These are phyloP conservation scores for Bimuria novae-zelandiae DNA, from an alignment of 2,329 filamentous ascomycete genomes.

Conservation along the genomic window DNA sequence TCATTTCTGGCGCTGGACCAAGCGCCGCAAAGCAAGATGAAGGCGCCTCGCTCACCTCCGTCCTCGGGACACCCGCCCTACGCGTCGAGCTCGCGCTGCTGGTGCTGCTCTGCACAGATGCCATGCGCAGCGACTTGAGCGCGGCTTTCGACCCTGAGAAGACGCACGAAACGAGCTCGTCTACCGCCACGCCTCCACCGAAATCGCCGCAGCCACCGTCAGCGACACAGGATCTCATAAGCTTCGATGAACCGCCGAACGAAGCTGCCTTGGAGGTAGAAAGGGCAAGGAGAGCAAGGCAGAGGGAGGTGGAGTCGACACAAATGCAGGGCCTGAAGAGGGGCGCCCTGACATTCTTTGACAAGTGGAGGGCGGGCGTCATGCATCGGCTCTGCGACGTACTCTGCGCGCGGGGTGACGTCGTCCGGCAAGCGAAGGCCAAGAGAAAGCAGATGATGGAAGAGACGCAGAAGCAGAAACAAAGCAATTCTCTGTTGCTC, in stretches of 20 bases:
- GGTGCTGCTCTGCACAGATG: slow-evolving; percentile 52
- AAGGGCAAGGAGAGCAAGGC: slow-evolving; percentile 36
- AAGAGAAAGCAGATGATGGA: slow-evolving; percentile 27
- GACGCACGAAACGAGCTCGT: slow-evolving; percentile 20
- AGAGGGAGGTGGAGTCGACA: slow-evolving; percentile 54
- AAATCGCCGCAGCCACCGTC: slow-evolving; percentile 14
- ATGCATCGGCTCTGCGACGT: slow-evolving; percentile 73
- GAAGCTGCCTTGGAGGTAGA: slow-evolving; percentile 24
- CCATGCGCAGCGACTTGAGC: slow-evolving; percentile 45
- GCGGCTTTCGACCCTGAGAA: slow-evolving; percentile 34
- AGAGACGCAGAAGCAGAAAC: slow-evolving; percentile 22
- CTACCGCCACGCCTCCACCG: slow-evolving; percentile 4
- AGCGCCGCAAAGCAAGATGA: slow-evolving; percentile 28
- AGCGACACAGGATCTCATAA: slow-evolving; percentile 33
- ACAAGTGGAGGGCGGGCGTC: slow-evolving; percentile 76
- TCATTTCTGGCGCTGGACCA: slow-evolving; percentile 23
- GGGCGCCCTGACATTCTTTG: slow-evolving; percentile 71
- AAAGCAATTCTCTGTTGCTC: slow-evolving; percentile 31
- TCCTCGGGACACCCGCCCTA: slow-evolving; percentile 49
- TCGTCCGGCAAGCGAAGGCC: slow-evolving; percentile 41
- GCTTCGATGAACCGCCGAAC: slow-evolving; percentile 34
- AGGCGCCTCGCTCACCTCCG: slow-evolving; percentile 36
- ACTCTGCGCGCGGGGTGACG: slow-evolving; percentile 39
- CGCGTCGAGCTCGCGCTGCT: slow-evolving; percentile 52
- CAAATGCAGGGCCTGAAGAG: slow-evolving; percentile 68